Percentiles rank a stretch among this genome's conserved stretches.
Evolutionary conservation across 208 protist species (phyloP).

Genomic region (Acanthamoeba healyi): DNA sequence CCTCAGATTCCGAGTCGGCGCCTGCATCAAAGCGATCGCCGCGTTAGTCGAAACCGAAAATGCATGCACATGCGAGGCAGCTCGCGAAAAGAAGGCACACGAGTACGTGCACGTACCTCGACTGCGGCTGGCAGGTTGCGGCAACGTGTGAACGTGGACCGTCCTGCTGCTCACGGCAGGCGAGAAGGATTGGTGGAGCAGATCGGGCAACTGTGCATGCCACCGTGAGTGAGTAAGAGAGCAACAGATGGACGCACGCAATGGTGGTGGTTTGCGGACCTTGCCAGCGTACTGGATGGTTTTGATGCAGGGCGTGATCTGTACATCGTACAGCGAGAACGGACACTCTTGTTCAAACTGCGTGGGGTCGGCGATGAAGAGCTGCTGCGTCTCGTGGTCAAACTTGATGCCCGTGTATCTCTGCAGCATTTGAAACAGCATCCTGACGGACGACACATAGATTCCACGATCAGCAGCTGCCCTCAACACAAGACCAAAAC

Average conservation of each 20-base stretch:
- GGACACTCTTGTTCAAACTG: conserved; percentile 70
- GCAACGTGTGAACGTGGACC: neutral
- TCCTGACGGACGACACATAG: neutral
- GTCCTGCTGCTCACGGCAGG: conserved; percentile 1
- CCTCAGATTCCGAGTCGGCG: neutral
- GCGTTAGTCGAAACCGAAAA: too few species aligned
- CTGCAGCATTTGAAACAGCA: conserved; percentile 74
- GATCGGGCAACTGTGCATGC: conserved; percentile 29
- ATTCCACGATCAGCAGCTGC: too few species aligned
- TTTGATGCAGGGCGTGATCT: conserved; percentile 65
- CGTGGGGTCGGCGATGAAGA: conserved; percentile 64
- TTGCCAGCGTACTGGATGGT: conserved; percentile 70
- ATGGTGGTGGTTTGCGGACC: too few species aligned
- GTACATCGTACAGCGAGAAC: conserved; percentile 46
- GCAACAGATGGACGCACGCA: too few species aligned
- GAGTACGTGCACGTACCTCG: neutral
- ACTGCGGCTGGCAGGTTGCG: neutral
- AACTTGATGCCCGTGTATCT: conserved; percentile 61
- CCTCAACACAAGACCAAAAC: too few species aligned
- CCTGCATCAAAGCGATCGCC: too few species aligned
- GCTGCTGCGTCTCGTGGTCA: conserved; percentile 27
- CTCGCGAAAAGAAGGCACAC: too few species aligned
- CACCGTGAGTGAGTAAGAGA: too few species aligned
- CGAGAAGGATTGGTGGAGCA: conserved; percentile 40
- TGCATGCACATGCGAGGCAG: too few species aligned